Conservation (phyloP, 2,329 filamentous ascomycete genomes). For the Moelleriella libera region DNA sequence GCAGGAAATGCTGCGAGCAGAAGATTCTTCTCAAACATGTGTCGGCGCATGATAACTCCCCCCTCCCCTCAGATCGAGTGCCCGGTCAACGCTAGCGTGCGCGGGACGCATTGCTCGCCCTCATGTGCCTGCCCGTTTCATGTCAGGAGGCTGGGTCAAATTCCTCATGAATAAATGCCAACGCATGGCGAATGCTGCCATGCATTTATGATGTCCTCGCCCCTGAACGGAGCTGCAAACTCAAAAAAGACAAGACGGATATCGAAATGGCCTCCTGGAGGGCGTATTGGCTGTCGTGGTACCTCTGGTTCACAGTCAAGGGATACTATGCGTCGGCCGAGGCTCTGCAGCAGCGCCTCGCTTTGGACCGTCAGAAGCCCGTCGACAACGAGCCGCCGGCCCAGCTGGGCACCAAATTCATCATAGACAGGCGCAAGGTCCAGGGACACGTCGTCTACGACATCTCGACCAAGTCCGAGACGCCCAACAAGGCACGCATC, state of each 20-base stretch:
- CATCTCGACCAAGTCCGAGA: conserved; percentile 16
- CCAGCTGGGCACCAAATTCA: conserved; percentile 11
- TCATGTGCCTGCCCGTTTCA: not conserved
- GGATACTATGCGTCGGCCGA: conserved; percentile 11
- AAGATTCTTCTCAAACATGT: too few species aligned
- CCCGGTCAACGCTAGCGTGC: not conserved
- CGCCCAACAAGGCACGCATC: conserved; percentile 13
- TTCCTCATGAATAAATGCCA: not conserved
- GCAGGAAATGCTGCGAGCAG: too few species aligned
- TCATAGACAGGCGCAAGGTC: conserved; percentile 10
- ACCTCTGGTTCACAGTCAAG: conserved; percentile 13
- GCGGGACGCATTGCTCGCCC: not conserved
- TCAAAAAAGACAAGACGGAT: not conserved
- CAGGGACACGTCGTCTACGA: conserved; percentile 12
- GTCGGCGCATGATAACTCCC: not conserved
- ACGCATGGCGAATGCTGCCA: not conserved
- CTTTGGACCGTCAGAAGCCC: conserved; percentile 8
- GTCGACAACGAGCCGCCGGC: conserved; percentile 9
- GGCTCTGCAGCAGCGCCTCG: conserved; percentile 11
- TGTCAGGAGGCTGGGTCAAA: not conserved
- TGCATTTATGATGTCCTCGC: too few species aligned
- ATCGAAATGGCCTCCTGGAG: conserved; percentile 13
- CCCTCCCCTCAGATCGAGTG: not conserved
- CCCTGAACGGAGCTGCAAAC: too few species aligned
- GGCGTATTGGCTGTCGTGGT: conserved; percentile 13